phyloP scores from a whole-genome alignment of 2,329 filamentous ascomycete genomes.

The Fusarium bulbicola region DNA sequence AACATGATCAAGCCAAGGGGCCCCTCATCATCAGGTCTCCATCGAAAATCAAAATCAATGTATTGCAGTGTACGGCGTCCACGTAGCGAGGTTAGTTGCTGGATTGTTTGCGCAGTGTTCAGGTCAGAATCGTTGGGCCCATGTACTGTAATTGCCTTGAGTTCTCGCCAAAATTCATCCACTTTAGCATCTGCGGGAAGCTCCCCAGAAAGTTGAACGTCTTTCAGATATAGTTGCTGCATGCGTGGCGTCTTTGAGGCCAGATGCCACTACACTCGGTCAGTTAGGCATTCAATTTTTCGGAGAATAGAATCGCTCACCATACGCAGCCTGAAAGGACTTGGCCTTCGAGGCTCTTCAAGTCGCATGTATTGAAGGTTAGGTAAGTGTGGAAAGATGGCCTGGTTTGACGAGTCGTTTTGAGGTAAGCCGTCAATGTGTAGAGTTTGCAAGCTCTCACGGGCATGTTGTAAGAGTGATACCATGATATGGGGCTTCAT shows the following conservation, averaged over 20 bases:
- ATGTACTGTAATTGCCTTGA: constrained; percentile 44
- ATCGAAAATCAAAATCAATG: constrained; percentile 46
- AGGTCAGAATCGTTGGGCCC: constrained; percentile 34
- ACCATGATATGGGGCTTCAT: constrained; percentile 22
- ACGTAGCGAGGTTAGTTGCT: constrained; percentile 42
- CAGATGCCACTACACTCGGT: constrained; percentile 37
- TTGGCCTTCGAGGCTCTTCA: constrained; percentile 34
- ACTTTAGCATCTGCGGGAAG: constrained; percentile 16
- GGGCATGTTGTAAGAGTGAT: constrained; percentile 35
- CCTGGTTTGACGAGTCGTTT: background rate
- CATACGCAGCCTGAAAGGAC: constrained; percentile 26
- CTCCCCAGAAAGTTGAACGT: constrained; percentile 34
- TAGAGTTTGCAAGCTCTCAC: constrained; percentile 37
- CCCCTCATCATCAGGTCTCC: constrained; percentile 36
- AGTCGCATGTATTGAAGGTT: constrained; percentile 44
- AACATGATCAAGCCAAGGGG: constrained; percentile 32
- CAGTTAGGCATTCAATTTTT: constrained; percentile 2
- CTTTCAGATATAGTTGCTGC: constrained; percentile 47
- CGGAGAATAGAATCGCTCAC: constrained; percentile 18
- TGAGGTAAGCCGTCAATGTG: constrained; percentile 38
- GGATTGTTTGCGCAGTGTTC: constrained; percentile 36
- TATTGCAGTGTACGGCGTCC: constrained; percentile 40
- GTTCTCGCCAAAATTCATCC: constrained; percentile 42
- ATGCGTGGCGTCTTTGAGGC: constrained; percentile 42
- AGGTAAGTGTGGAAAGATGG: constrained; percentile 38